phyloP scores from a whole-genome alignment of 2,329 filamentous ascomycete genomes.

The Colletotrichum sp. region DNA sequence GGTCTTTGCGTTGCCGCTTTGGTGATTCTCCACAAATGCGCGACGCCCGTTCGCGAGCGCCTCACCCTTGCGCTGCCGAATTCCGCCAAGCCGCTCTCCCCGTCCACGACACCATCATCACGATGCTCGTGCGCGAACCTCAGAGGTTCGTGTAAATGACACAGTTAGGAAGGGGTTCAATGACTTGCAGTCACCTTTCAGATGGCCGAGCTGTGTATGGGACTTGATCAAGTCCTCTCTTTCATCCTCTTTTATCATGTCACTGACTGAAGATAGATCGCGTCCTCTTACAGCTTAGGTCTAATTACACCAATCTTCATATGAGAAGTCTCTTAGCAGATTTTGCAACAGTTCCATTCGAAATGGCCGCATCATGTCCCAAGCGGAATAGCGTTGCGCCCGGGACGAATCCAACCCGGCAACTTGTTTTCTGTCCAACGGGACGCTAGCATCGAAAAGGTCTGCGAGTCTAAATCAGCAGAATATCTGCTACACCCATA shows the following conservation, averaged over 20 bases:
- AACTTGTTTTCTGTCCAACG: not conserved
- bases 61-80: not conserved
- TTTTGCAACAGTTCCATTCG: not conserved
- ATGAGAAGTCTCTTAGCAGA: not conserved
- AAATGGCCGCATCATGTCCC: not conserved
- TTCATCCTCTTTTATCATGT: too few relatives aligned
- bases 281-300: not conserved
- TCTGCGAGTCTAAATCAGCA: not conserved
- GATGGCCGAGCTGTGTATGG: not conserved
- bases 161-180: not conserved
- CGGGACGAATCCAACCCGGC: not conserved
- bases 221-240: not conserved
- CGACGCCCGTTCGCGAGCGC: slow-evolving; percentile 14
- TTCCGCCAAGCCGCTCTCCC: not conserved
- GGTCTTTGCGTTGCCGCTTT: slow-evolving; percentile 8
- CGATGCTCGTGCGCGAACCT: not conserved
- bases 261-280: not conserved
- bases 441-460: not conserved
- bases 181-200: not conserved
- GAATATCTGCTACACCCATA: not conserved
- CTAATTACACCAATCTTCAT: accelerated
- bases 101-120: not conserved
- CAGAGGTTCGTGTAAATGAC: not conserved
- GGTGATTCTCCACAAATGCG: not conserved
- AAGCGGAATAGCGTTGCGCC: not conserved